Percentiles rank a stretch among this genome's conserved stretches.
Conservation (phyloP, 345 rosid genomes). For the Moricandia moricandioides region DNA sequence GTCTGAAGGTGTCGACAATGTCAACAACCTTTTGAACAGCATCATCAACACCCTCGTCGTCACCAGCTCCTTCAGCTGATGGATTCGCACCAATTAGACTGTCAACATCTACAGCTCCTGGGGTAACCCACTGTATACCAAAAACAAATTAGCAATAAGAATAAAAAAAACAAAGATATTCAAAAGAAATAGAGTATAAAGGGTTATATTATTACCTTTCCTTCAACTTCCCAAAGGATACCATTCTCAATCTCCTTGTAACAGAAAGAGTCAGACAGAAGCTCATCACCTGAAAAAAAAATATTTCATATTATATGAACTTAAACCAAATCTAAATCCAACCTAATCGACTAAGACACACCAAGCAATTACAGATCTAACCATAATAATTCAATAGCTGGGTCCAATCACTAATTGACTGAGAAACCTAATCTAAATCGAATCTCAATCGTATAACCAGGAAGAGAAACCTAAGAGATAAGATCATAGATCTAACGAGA, state of each 20-base stretch:
- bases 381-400: background rate
- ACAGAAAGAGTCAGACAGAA: background rate
- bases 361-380: background rate
- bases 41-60: background rate
- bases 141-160: background rate
- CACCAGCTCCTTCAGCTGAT: background rate
- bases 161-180: background rate
- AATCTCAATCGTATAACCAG: background rate
- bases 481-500: background rate
- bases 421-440: background rate
- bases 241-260: background rate
- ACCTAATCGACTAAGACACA: background rate
- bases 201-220: background rate
- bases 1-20: background rate
- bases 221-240: background rate
- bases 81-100: background rate
- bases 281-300: background rate
- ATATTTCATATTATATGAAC: background rate
- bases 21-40: background rate
- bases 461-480: background rate
- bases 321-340: background rate
- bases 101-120: background rate
- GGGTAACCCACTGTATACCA: background rate
- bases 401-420: background rate
- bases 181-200: background rate